Evolutionary conservation across 169 alveolate genomes (phyloP).

Genomic region (Perkinsus olseni): DNA sequence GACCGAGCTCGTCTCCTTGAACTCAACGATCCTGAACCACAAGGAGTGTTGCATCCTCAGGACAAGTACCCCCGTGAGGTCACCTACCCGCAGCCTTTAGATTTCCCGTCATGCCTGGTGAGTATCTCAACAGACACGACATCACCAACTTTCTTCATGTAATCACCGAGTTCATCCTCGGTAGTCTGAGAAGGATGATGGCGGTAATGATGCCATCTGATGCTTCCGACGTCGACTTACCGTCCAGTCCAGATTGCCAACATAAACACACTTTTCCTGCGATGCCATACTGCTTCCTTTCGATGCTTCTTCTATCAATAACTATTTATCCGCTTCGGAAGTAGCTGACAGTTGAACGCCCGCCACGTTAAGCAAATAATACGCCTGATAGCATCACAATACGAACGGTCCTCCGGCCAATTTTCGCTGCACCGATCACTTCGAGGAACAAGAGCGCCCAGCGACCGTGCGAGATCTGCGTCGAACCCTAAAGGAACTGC

Average conservation of each 20-base stretch:
- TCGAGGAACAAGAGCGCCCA: background rate
- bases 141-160: background rate
- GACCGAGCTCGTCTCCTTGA: constrained; percentile 22
- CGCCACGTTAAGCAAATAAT: background rate
- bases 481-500: background rate
- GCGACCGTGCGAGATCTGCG: background rate
- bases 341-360: background rate
- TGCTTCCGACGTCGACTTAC: background rate
- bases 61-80: too few species aligned
- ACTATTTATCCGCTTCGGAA: background rate
- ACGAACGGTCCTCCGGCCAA: too few species aligned
- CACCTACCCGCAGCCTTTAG: background rate
- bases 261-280: background rate
- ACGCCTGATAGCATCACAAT: background rate
- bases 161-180: background rate
- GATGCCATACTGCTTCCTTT: background rate
- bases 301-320: background rate
- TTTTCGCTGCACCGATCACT: too few species aligned
- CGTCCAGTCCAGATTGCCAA: background rate
- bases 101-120: background rate
- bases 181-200: background rate
- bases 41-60: background rate
- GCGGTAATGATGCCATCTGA: background rate
- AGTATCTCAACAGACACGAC: background rate
- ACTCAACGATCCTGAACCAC: constrained; percentile 41